Percentiles rank a stretch among this genome's conserved stretches.
phyloP scores from a whole-genome alignment of 1,139 yeast genomes.

The Kodamaea alishanica region DNA sequence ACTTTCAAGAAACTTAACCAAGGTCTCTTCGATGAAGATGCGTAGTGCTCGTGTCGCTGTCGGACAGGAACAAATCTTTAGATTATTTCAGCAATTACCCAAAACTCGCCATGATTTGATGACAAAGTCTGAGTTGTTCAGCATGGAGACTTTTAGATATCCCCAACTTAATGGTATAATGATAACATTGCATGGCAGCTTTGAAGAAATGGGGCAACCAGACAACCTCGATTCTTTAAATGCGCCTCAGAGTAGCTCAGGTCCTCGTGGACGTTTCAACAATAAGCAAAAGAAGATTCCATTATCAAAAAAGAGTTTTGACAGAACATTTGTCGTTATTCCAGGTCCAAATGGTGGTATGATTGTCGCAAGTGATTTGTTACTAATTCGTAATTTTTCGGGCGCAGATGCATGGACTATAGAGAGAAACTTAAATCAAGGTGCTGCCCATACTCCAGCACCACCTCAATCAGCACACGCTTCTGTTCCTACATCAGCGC shows the following conservation, averaged over 20 bases:
- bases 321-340: conserved; percentile 75
- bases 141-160: conserved; percentile 75
- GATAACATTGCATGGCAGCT: conserved; percentile 79
- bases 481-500: conserved; percentile 11
- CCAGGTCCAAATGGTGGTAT: conserved; percentile 69
- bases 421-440: conserved; percentile 7
- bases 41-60: conserved; percentile 56
- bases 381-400: conserved; percentile 62
- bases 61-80: conserved; percentile 68
- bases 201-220: conserved; percentile 62
- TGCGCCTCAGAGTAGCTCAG: conserved; percentile 2
- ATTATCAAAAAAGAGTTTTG: conserved; percentile 74
- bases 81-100: conserved; percentile 66
- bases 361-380: conserved; percentile 80
- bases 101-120: conserved; percentile 67
- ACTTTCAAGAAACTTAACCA: conserved; percentile 70
- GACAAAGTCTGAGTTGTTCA: conserved; percentile 59
- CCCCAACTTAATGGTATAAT: conserved; percentile 74
- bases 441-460: conserved; percentile 14
- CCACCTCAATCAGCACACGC: conserved; percentile 13
- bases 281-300: conserved; percentile 37
- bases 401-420: conserved; percentile 57
- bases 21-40: conserved; percentile 58
- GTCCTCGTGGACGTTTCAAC: conserved; percentile 30
- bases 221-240: conserved; percentile 26